These are phyloP conservation scores for Halenospora varia DNA, from an alignment of 495 filamentous ascomycete genomes.

Conservation along the genomic window DNA sequence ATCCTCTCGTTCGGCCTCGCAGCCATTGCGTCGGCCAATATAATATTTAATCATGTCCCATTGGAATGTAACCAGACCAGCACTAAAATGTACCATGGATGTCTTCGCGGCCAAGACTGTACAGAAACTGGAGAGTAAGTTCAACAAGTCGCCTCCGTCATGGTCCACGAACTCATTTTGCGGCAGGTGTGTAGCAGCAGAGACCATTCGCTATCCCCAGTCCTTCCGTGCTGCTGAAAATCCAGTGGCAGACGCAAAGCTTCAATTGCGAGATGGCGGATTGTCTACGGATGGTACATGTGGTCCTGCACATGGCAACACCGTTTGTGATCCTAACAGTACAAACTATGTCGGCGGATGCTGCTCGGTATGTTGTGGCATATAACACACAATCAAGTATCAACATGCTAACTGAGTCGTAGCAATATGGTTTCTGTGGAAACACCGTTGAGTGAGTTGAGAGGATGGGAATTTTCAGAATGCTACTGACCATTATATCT, in stretches of 20 bases:
- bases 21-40: slow-evolving; percentile 28
- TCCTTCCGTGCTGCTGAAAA: neutral
- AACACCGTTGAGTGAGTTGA: slow-evolving; percentile 20
- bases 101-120: slow-evolving; percentile 36
- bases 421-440: slow-evolving; percentile 31
- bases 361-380: slow-evolving; percentile 26
- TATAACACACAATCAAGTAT: too few species aligned
- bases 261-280: slow-evolving; percentile 12
- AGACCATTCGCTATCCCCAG: slow-evolving; percentile 9
- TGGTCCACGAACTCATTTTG: slow-evolving; percentile 3
- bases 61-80: slow-evolving; percentile 28
- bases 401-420: too few species aligned
- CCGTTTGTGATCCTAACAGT: slow-evolving; percentile 37
- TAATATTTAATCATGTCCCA: slow-evolving; percentile 35
- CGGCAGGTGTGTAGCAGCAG: slow-evolving; percentile 16
- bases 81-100: slow-evolving; percentile 26
- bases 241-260: neutral
- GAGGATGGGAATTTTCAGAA: neutral
- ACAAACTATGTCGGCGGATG: slow-evolving; percentile 20
- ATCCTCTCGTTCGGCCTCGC: slow-evolving; percentile 20
- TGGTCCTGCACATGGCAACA: slow-evolving; percentile 37
- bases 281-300: slow-evolving; percentile 41
- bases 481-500: too few species aligned
- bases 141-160: neutral
- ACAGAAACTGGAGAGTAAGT: slow-evolving; percentile 28